Percentiles rank a stretch among this genome's conserved stretches.
Conservation (phyloP, 2,329 filamentous ascomycete species). For the Waltergamsia citrina region DNA sequence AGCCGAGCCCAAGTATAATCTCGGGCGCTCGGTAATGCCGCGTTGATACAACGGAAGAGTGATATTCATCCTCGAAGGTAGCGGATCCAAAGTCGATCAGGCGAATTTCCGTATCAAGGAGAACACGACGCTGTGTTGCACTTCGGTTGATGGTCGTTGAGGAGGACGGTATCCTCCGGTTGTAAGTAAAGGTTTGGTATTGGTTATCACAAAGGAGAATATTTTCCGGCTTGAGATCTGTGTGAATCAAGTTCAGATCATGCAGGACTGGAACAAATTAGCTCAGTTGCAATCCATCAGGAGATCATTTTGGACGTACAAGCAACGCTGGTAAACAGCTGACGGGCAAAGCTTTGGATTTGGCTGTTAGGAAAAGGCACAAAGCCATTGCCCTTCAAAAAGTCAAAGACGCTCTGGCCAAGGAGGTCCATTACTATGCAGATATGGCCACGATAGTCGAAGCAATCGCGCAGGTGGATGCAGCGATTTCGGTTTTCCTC, state of each 20-base stretch:
- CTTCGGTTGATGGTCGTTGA: constrained; percentile 50
- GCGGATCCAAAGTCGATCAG: constrained; percentile 65
- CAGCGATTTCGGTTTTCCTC: constrained; percentile 88
- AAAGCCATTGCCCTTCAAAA: constrained; percentile 89
- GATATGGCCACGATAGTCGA: constrained; percentile 95
- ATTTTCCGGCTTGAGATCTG: constrained; percentile 64
- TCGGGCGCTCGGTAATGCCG: constrained; percentile 62
- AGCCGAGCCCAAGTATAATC: constrained; percentile 61
- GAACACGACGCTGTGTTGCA: constrained; percentile 53
- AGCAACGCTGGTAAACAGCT: constrained; percentile 95
- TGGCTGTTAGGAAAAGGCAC: constrained; percentile 97
- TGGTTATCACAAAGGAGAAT: constrained; percentile 56
- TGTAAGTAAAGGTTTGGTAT: constrained; percentile 64
- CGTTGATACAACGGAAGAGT: constrained; percentile 62
- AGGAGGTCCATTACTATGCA: constrained; percentile 73
- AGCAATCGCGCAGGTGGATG: constrained; percentile 93
- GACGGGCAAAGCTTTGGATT: constrained; percentile 92
- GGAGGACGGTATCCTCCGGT: constrained; percentile 59
- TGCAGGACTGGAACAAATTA: too few relatives aligned
- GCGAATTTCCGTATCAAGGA: constrained; percentile 60
- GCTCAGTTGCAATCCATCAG: too few relatives aligned
- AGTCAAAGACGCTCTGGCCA: constrained; percentile 96
- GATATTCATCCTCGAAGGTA: constrained; percentile 65
- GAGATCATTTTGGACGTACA: constrained; percentile 73
- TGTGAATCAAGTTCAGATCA: constrained; percentile 95